These are phyloP conservation scores for Prunella vulgaris DNA, from an alignment of 257 asterid genomes.

Conservation along the genomic window DNA sequence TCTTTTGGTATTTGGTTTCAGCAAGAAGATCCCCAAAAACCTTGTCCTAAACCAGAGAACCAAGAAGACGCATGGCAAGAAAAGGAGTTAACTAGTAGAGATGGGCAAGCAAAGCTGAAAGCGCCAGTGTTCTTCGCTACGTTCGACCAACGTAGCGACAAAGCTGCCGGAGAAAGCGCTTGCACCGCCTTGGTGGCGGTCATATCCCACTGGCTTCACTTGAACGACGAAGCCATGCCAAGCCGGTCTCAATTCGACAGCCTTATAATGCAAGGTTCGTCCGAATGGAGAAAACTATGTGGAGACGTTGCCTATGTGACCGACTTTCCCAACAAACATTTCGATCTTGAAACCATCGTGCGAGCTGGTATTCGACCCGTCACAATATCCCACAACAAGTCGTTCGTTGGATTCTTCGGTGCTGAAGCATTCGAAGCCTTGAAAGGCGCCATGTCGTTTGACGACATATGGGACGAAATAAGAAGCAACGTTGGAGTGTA, in stretches of 20 bases:
- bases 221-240: conserved; percentile 41
- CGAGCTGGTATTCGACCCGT: conserved; percentile 47
- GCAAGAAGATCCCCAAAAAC: conserved; percentile 20
- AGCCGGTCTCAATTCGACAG: conserved; percentile 39
- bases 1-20: conserved; percentile 16
- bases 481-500: conserved; percentile 28
- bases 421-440: conserved; percentile 49
- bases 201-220: conserved; percentile 69
- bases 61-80: conserved; percentile 43
- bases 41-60: conserved; percentile 22
- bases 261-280: conserved; percentile 65
- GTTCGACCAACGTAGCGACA: conserved; percentile 64
- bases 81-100: conserved; percentile 55
- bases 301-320: conserved; percentile 28
- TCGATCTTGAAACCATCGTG: conserved; percentile 68
- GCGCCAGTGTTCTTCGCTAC: conserved; percentile 58
- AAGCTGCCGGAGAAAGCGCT: conserved; percentile 74
- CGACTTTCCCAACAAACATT: conserved; percentile 67
- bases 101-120: conserved; percentile 49
- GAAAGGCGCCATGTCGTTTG: conserved; percentile 63
- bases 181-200: conserved; percentile 64
- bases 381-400: conserved; percentile 36
- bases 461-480: conserved; percentile 58
- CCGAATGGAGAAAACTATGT: conserved; percentile 70
- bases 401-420: conserved; percentile 70